These are phyloP conservation scores for Helianthus tuberosus DNA, from an alignment of 129 eudicot species.

Conservation along the genomic window DNA sequence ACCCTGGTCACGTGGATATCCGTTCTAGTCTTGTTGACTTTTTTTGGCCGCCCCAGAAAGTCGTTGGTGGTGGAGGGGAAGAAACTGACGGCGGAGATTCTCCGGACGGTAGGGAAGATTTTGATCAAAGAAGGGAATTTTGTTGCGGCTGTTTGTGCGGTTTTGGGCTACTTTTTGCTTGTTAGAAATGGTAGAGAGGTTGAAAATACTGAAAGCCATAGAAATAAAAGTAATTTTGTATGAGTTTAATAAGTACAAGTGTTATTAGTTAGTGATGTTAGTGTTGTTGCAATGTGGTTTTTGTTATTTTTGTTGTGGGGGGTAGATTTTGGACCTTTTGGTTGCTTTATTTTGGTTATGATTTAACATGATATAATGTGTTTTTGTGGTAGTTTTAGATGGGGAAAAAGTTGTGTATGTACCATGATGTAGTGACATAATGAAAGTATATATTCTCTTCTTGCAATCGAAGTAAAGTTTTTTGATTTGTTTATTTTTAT, in stretches of 20 bases:
- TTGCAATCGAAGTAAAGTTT: slow-evolving; percentile 8
- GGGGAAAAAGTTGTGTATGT: background rate
- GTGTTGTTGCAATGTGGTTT: background rate
- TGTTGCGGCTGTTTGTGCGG: slow-evolving; percentile 92
- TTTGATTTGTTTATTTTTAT: background rate
- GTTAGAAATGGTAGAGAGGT: slow-evolving; percentile 42
- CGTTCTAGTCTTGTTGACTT: slow-evolving; percentile 68
- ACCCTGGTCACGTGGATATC: slow-evolving; percentile 89
- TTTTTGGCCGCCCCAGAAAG: slow-evolving; percentile 69
- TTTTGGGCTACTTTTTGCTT: slow-evolving; percentile 71
- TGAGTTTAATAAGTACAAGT: background rate
- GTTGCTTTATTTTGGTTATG: background rate
- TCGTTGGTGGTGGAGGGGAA: slow-evolving; percentile 77
- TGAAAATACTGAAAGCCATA: background rate
- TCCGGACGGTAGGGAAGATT: slow-evolving; percentile 56
- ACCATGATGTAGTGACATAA: background rate
- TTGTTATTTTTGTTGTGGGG: background rate
- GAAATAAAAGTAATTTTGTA: background rate
- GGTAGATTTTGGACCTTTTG: background rate
- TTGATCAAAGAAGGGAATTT: slow-evolving; percentile 89
- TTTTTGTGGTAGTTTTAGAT: background rate
- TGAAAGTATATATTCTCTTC: slow-evolving; percentile 1
- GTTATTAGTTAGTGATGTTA: too few relatives aligned
- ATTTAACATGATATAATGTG: background rate
- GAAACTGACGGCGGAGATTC: slow-evolving; percentile 87